Evolutionary conservation across 352 stramenopile genomes (phyloP).

Genomic region (Plasmopara viticola): DNA sequence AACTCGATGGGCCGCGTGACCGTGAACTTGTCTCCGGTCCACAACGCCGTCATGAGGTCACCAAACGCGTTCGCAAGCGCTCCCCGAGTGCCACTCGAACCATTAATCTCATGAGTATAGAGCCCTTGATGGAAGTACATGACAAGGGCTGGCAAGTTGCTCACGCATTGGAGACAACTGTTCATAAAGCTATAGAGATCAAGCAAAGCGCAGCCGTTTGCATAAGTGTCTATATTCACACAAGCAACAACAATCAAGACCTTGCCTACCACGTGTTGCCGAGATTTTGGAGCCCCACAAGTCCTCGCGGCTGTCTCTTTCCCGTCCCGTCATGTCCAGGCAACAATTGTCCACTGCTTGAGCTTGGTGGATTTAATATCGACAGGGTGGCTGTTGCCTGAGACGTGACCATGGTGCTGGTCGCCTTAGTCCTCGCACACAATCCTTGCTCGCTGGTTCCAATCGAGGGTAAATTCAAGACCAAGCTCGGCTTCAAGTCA

Average conservation of each 20-base stretch:
- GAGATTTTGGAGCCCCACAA: constrained; percentile 67
- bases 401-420: background rate
- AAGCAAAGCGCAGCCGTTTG: background rate
- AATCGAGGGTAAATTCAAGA: constrained; percentile 18
- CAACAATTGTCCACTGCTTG: no score
- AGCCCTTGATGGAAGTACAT: constrained; percentile 46
- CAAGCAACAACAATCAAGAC: no score
- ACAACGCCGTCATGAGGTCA: constrained; percentile 63
- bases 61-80: constrained; percentile 57
- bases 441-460: constrained; percentile 2
- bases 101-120: constrained; percentile 49
- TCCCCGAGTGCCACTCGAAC: constrained; percentile 50
- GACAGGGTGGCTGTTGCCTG: no score
- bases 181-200: constrained; percentile 74
- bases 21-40: constrained; percentile 50
- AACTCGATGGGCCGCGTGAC: constrained; percentile 54
- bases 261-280: constrained; percentile 65
- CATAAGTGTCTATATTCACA: no score
- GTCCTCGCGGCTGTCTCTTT: constrained; percentile 34
- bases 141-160: constrained; percentile 46
- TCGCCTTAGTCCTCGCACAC: constrained; percentile 14
- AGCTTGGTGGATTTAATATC: no score
- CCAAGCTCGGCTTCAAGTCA: constrained; percentile 11
- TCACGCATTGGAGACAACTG: constrained; percentile 80
- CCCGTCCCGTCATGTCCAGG: constrained; percentile 7